Conservation (phyloP, 805 yeast species). For the Sugiyamaella marilandica region DNA sequence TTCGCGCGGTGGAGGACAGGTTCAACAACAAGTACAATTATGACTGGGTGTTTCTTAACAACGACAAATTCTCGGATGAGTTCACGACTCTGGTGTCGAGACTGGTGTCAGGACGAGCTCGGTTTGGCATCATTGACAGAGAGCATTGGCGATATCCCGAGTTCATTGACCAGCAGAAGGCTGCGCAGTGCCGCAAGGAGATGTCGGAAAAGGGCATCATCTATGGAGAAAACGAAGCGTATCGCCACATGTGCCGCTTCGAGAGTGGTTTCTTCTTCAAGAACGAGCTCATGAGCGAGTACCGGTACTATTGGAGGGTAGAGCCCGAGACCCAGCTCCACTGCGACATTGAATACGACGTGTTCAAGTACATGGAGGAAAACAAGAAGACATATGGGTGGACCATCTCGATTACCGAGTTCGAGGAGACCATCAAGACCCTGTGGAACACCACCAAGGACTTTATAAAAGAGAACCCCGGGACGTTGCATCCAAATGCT, state of each 20-base stretch:
- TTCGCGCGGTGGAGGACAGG: slow-evolving; percentile 59
- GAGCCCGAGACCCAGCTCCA: slow-evolving; percentile 61
- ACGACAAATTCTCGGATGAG: slow-evolving; percentile 53
- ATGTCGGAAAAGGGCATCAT: slow-evolving; percentile 44
- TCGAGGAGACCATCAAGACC: slow-evolving; percentile 53
- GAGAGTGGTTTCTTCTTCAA: slow-evolving; percentile 69
- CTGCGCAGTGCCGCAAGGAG: slow-evolving; percentile 41
- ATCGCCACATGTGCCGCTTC: slow-evolving; percentile 79
- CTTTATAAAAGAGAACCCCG: slow-evolving; percentile 42
- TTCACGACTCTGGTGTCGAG: slow-evolving; percentile 48
- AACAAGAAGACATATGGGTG: slow-evolving; percentile 62
- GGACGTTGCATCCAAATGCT: slow-evolving; percentile 55
- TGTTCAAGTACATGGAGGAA: slow-evolving; percentile 53
- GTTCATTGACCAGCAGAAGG: slow-evolving; percentile 53
- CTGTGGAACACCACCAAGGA: slow-evolving; percentile 55
- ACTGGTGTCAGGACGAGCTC: slow-evolving; percentile 53
- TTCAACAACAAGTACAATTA: slow-evolving; percentile 60
- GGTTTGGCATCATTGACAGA: slow-evolving; percentile 56
- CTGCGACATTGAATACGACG: slow-evolving; percentile 62
- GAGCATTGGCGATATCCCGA: slow-evolving; percentile 69
- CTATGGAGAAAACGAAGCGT: slow-evolving; percentile 57
- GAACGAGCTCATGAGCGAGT: slow-evolving; percentile 53
- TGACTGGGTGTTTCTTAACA: slow-evolving; percentile 79
- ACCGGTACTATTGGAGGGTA: slow-evolving; percentile 71
- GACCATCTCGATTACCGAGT: slow-evolving; percentile 61